phyloP scores from a whole-genome alignment of 148 eudicot genomes.

The Rhododendron kiyosumense region DNA sequence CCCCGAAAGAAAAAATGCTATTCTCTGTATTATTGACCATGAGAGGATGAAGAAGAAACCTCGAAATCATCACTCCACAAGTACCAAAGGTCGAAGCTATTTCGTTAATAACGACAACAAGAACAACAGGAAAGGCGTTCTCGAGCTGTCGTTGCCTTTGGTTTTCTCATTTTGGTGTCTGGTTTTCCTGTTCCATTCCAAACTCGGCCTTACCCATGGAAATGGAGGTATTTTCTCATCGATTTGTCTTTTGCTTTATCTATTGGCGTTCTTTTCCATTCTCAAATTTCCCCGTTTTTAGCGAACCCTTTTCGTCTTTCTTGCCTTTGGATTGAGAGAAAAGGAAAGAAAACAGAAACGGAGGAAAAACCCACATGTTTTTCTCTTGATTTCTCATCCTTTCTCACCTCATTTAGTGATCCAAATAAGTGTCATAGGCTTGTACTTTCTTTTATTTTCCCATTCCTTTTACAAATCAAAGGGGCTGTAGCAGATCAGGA shows the following conservation, averaged over 20 bases:
- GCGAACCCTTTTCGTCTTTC: slow-evolving; percentile 1
- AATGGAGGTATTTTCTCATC: slow-evolving; percentile 30
- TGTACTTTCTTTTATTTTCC: background rate
- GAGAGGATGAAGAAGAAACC: slow-evolving; percentile 5
- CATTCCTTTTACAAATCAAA: background rate
- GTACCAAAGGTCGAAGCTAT: background rate
- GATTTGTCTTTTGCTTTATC: background rate
- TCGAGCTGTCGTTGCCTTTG: slow-evolving; percentile 45
- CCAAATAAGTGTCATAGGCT: background rate
- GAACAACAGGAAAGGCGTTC: slow-evolving; percentile 15
- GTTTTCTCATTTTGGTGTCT: slow-evolving; percentile 52
- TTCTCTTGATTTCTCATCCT: background rate
- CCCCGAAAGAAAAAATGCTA: background rate
- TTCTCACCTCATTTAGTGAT: background rate
- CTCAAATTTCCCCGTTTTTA: background rate
- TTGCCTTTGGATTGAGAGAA: background rate
- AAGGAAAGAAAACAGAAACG: background rate
- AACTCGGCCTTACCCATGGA: slow-evolving; percentile 56
- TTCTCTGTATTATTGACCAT: background rate
- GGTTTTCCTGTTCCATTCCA: slow-evolving; percentile 49
- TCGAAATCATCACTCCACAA: background rate
- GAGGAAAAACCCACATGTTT: background rate
- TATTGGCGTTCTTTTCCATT: background rate
- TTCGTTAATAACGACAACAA: background rate
- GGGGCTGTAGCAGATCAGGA: no score